Percentiles rank a stretch among this genome's conserved stretches.
These are phyloP conservation scores for Plasmodium inui DNA, from an alignment of 169 alveolate genomes.

Conservation along the genomic window DNA sequence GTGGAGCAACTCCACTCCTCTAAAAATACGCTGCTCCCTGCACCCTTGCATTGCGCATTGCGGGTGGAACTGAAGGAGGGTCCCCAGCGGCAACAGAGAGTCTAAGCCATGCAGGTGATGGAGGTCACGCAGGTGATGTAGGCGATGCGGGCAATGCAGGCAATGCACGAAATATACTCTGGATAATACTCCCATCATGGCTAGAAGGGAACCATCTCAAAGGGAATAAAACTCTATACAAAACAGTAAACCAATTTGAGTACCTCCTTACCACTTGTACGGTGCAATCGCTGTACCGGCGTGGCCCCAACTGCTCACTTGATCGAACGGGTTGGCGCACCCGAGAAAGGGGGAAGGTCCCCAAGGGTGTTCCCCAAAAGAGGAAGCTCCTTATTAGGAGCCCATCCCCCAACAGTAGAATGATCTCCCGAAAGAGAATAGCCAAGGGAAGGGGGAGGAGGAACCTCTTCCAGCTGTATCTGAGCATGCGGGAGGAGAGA, in stretches of 20 bases:
- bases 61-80: neutral
- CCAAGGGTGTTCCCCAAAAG: too few relatives aligned
- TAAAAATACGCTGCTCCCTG: neutral
- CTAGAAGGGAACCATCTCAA: neutral
- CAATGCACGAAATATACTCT: neutral
- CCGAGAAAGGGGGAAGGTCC: neutral
- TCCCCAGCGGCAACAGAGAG: neutral
- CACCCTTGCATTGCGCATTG: neutral
- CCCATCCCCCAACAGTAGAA: neutral
- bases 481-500: slow-evolving; percentile 49
- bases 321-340: neutral
- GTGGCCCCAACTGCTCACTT: neutral
- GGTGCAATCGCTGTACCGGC: neutral
- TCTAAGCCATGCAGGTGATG: neutral
- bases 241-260: neutral
- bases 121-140: neutral
- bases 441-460: slow-evolving; percentile 8
- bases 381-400: neutral
- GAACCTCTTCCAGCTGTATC: slow-evolving; percentile 44
- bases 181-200: neutral
- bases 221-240: neutral
- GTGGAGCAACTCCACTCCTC: neutral
- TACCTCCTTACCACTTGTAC: neutral
- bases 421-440: neutral
- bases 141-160: too few relatives aligned